These are phyloP conservation scores for Umbelopsis sp. DNA, from an alignment of 192 early-diverging fungal genomes.

Conservation along the genomic window DNA sequence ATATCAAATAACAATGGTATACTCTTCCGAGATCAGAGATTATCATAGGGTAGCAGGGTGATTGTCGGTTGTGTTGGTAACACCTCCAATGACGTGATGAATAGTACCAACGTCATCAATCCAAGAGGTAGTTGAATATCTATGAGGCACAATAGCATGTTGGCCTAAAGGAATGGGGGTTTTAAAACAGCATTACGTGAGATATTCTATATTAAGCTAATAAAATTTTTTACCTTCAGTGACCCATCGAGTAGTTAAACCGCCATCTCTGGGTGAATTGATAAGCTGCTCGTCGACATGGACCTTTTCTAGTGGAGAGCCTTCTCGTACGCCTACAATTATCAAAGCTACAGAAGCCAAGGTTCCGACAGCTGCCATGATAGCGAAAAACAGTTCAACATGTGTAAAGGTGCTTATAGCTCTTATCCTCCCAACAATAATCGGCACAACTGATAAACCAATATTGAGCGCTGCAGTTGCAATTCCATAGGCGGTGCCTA, in stretches of 20 bases:
- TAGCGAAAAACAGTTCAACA: constrained; percentile 34
- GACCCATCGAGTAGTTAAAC: constrained; percentile 8
- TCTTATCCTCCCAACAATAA: constrained; percentile 59
- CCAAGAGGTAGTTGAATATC: constrained; percentile 8
- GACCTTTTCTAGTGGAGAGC: neutral
- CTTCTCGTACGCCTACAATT: neutral
- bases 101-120: neutral
- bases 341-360: neutral
- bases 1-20: no score
- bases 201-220: neutral
- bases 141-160: neutral
- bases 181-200: neutral
- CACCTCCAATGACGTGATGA: constrained; percentile 6
- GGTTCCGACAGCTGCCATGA: constrained; percentile 22
- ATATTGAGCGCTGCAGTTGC: constrained; percentile 62
- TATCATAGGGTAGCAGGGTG: neutral
- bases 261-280: neutral
- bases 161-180: neutral
- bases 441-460: constrained; percentile 56
- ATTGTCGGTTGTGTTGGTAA: no score
- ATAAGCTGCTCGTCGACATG: constrained; percentile 2
- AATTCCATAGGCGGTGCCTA: constrained; percentile 70
- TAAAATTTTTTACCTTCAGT: neutral
- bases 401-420: constrained; percentile 23
- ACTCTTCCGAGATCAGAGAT: neutral